Evolutionary conservation across 352 stramenopile species (phyloP).

Genomic region (Globisporangium middletonii): DNA sequence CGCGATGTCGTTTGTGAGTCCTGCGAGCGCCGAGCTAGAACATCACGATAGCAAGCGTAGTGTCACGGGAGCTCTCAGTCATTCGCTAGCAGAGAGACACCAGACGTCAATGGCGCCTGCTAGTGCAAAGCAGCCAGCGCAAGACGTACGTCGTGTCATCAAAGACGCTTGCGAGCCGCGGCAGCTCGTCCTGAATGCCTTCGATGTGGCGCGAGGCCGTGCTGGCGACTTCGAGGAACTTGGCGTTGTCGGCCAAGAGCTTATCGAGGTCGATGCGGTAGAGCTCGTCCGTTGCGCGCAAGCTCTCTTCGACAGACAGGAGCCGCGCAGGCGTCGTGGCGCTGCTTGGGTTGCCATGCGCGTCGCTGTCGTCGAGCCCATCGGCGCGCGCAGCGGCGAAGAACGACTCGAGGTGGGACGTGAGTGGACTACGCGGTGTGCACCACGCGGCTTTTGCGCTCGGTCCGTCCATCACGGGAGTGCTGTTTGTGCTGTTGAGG

Average conservation of each 20-base stretch:
- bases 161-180: constrained; percentile 22
- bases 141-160: constrained; percentile 33
- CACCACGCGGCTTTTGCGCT: constrained; percentile 46
- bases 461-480: neutral
- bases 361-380: neutral
- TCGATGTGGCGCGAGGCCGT: constrained; percentile 52
- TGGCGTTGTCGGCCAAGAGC: constrained; percentile 35
- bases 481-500: constrained; percentile 7
- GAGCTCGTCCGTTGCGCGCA: constrained; percentile 32
- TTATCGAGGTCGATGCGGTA: constrained; percentile 47
- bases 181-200: constrained; percentile 39
- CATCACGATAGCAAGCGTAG: neutral
- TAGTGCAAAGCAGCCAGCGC: neutral
- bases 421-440: constrained; percentile 36
- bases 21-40: constrained; percentile 24
- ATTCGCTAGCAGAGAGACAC: too few relatives aligned
- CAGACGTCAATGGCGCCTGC: neutral
- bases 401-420: constrained; percentile 29
- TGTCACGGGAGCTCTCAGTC: too few relatives aligned
- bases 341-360: neutral
- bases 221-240: constrained; percentile 55
- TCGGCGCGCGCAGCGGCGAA: constrained; percentile 16
- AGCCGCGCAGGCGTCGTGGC: constrained; percentile 30
- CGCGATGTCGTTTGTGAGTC: constrained; percentile 38
- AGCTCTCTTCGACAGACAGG: constrained; percentile 35